Percentiles rank a stretch among this genome's conserved stretches.
Evolutionary conservation across 1,284 basidiomycete species (phyloP).

Genomic region (Cryptococcus sp.): DNA sequence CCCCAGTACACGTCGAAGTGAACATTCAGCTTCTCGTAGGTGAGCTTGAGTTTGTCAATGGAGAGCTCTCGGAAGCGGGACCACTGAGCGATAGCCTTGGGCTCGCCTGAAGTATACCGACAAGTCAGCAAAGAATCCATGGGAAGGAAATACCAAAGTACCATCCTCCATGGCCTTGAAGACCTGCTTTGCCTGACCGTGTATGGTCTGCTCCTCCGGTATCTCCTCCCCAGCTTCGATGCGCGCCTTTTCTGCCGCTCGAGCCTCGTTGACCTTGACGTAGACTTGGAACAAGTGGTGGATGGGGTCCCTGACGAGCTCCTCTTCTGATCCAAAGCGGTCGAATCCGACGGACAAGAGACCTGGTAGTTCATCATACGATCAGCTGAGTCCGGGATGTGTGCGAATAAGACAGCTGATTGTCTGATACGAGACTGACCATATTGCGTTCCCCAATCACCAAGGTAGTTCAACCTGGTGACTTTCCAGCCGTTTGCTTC

Average conservation of each 20-base stretch:
- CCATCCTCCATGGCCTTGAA: constrained; percentile 97
- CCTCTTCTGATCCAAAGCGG: constrained; percentile 83
- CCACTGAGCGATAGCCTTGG: constrained; percentile 83
- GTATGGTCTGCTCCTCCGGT: constrained; percentile 57
- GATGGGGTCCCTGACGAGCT: constrained; percentile 85
- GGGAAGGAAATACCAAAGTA: constrained; percentile 20
- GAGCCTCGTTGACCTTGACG: constrained; percentile 89
- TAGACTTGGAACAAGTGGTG: constrained; percentile 89
- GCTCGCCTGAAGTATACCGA: constrained; percentile 60
- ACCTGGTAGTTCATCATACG: constrained; percentile 60
- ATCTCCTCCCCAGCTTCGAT: constrained; percentile 43
- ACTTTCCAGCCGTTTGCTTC: constrained; percentile 93
- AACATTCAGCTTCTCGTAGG: constrained; percentile 89
- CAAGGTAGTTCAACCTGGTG: constrained; percentile 87
- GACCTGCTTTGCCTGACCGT: constrained; percentile 80
- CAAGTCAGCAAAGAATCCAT: background rate
- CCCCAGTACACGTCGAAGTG: constrained; percentile 93
- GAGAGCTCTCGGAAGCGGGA: constrained; percentile 88
- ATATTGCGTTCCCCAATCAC: constrained; percentile 92
- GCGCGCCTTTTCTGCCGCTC: constrained; percentile 58
- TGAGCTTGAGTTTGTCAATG: constrained; percentile 86
- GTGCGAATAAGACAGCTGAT: background rate
- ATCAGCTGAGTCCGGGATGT: constrained; percentile 3
- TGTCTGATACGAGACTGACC: constrained; percentile 28
- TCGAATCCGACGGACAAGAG: constrained; percentile 91